Evolutionary conservation across 2,329 filamentous ascomycete species (phyloP).

Genomic region (Gaeumannomyces sp.): DNA sequence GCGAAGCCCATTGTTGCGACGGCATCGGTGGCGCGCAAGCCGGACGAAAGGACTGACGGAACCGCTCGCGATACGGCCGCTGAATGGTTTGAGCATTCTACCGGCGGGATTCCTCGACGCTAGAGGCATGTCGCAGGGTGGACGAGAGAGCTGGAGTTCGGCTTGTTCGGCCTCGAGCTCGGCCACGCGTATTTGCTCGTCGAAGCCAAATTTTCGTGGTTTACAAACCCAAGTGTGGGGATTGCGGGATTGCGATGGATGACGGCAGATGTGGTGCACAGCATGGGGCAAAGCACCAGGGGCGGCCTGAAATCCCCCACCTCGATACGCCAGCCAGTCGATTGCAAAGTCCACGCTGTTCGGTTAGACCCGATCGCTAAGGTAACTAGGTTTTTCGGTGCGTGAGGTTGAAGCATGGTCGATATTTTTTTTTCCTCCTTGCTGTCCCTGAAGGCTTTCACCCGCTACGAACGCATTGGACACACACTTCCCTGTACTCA

Average conservation of each 20-base stretch:
- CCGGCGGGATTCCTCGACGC: constrained; percentile 19
- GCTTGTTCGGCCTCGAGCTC: neutral
- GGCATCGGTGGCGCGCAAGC: constrained; percentile 34
- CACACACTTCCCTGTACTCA: no score
- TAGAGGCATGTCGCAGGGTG: constrained; percentile 11
- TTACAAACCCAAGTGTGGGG: neutral
- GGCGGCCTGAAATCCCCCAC: neutral
- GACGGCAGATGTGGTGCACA: neutral
- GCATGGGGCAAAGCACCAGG: neutral
- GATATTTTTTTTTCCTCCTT: no score
- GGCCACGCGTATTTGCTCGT: neutral
- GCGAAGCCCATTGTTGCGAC: constrained; percentile 18
- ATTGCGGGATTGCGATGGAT: neutral
- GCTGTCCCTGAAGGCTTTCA: no score
- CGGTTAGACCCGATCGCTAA: neutral
- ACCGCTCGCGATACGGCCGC: constrained; percentile 21
- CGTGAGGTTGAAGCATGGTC: no score
- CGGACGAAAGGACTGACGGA: constrained; percentile 34
- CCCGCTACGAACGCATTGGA: no score
- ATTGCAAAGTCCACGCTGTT: no score
- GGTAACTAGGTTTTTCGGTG: neutral
- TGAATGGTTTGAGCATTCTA: constrained; percentile 34
- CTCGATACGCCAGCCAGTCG: neutral
- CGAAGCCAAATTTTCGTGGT: neutral
- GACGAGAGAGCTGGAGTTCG: neutral